These are phyloP conservation scores for Pisolithus thermaeus DNA, from an alignment of 1,284 basidiomycete species.

Conservation along the genomic window DNA sequence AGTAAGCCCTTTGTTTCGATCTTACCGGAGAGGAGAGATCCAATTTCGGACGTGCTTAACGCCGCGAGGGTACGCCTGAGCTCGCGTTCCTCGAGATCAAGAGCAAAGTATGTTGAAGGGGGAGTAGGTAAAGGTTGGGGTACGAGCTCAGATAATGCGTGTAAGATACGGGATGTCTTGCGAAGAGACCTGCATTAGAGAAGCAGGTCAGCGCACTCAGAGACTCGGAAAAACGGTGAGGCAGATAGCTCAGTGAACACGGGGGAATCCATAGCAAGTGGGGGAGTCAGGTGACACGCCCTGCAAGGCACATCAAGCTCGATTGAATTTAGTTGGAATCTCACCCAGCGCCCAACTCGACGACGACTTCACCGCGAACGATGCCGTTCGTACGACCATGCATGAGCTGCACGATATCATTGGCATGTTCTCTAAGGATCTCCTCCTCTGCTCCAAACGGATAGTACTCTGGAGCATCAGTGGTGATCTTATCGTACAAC, in stretches of 20 bases:
- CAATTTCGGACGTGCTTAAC: conserved; percentile 61
- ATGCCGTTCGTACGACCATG: conserved; percentile 51
- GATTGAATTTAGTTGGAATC: conserved; percentile 27
- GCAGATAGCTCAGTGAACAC: background rate
- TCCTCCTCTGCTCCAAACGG: conserved; percentile 75
- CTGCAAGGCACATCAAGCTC: background rate
- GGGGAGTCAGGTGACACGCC: too few species aligned
- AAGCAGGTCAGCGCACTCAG: conserved; percentile 12
- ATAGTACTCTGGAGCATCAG: conserved; percentile 83
- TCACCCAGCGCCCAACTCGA: conserved; percentile 88
- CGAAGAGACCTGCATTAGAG: conserved; percentile 62
- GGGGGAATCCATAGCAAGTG: too few species aligned
- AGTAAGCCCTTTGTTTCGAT: conserved; percentile 79
- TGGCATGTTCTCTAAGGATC: conserved; percentile 56
- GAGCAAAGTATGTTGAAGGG: conserved; percentile 84
- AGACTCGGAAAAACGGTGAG: background rate
- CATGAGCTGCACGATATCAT: conserved; percentile 69
- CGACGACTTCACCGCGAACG: conserved; percentile 48
- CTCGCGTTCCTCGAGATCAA: conserved; percentile 87
- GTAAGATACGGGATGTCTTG: conserved; percentile 87
- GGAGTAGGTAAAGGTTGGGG: conserved; percentile 46
- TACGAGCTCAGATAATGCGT: conserved; percentile 40
- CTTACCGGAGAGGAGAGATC: conserved; percentile 60
- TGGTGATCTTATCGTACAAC: conserved; percentile 83
- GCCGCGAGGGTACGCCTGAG: conserved; percentile 76